A percentile compares a stretch with the other conserved stretches of the same genome.
Evolutionary conservation across 1,139 yeast genomes (phyloP).

Genomic region (Blastobotrys capitulatus): DNA sequence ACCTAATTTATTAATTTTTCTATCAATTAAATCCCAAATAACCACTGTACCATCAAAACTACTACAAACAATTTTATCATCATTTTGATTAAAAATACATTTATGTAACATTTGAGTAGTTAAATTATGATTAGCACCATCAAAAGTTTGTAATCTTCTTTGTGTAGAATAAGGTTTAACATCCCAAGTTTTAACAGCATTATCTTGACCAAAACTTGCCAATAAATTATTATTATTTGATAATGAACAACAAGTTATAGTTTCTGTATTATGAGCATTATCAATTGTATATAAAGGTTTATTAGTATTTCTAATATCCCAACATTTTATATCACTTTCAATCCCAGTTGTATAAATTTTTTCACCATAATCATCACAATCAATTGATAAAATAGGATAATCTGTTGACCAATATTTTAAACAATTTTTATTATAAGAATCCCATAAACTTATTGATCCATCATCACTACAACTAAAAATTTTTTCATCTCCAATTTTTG

Average conservation of each 20-base stretch:
- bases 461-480: conserved; percentile 61
- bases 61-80: conserved; percentile 47
- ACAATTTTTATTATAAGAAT: conserved; percentile 47
- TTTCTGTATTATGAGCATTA: conserved; percentile 40
- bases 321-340: conserved; percentile 56
- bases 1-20: conserved; percentile 42
- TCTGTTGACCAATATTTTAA: conserved; percentile 39
- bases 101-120: conserved; percentile 48
- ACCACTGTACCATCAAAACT: conserved; percentile 56
- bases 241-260: conserved; percentile 50
- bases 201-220: conserved; percentile 54
- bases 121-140: conserved; percentile 54
- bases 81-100: conserved; percentile 40
- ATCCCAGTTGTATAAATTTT: conserved; percentile 58
- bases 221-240: conserved; percentile 46
- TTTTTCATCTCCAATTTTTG: conserved; percentile 32
- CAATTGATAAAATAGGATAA: conserved; percentile 57
- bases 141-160: conserved; percentile 44
- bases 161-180: conserved; percentile 36
- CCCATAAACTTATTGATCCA: conserved; percentile 58
- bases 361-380: conserved; percentile 37
- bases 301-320: conserved; percentile 42
- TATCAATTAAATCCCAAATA: conserved; percentile 55
- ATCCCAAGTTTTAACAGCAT: conserved; percentile 52
- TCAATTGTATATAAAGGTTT: conserved; percentile 39